phyloP scores from a whole-genome alignment of 2,329 filamentous ascomycete species.

The Orbilia javanica region DNA sequence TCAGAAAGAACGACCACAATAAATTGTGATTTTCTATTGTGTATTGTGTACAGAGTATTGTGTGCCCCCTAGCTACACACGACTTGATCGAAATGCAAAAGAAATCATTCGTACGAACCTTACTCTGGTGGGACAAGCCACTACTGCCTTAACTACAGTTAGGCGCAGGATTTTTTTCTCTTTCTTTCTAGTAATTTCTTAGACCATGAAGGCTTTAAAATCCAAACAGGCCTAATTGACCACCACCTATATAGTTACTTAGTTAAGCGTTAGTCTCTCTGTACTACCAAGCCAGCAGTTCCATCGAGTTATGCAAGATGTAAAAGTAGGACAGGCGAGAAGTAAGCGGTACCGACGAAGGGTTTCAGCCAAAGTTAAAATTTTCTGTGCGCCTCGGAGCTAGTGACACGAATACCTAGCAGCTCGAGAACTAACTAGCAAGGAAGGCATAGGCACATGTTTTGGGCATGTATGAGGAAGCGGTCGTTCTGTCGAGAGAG shows the following conservation, averaged over 20 bases:
- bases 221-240: background rate
- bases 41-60: too few relatives aligned
- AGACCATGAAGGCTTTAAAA: background rate
- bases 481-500: conserved; percentile 1
- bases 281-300: conserved; percentile 39
- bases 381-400: background rate
- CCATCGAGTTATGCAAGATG: conserved; percentile 30
- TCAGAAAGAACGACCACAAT: background rate
- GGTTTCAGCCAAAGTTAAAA: conserved; percentile 12
- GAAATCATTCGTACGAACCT: conserved; percentile 39
- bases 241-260: conserved; percentile 6
- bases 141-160: background rate
- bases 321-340: conserved; percentile 37
- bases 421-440: conserved; percentile 2
- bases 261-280: conserved; percentile 24
- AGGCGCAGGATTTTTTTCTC: conserved; percentile 32
- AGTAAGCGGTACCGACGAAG: conserved; percentile 36
- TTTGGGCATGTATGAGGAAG: conserved; percentile 19
- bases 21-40: too few relatives aligned
- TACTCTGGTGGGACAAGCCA: conserved; percentile 39
- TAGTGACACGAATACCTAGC: conserved; percentile 8
- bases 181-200: too few relatives aligned
- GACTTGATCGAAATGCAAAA: background rate
- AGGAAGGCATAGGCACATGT: conserved; percentile 23
- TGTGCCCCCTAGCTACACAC: conserved; percentile 11